Base-by-base conservation (phyloP, 306 rosid genomes). In the Trichosanthes cucumerina region DNA sequence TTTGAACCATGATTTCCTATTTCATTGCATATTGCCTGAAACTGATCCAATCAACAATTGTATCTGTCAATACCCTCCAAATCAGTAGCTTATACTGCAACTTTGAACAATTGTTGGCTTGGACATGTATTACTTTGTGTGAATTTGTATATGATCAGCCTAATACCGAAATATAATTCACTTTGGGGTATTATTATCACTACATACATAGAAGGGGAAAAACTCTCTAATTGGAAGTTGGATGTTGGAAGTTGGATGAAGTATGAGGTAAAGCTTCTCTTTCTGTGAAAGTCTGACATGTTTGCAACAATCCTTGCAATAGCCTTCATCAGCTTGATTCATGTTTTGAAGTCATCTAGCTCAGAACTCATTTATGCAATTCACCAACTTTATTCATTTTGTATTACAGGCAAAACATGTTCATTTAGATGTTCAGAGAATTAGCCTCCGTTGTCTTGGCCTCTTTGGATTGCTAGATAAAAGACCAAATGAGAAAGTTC, bases 381-480 rank as follows among this genome's bases (percentile, higher is more conserved):
- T 7, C 76, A 46, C 54, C 65, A 59, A 47, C 79, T 41, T 14
- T 80, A 44, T 82, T 85, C 77, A 58, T 74, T 81, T 68, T 88
- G 82, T 79, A 44, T 73, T 88, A 86, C 81, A 94, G 98, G 97
- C 92, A 59, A 95, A 88, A 86, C 99, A 95, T 86, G 87, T 86
- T 80, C 89, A 92, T 79, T 83, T 91, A 81, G 97, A 92, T 78
- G 97, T 92, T 82, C 97, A 92, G 83, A 89, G 97, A 86, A 90
- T 92, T 77, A 88, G 97, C 12, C 50, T 91, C 72, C 90, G 97
- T 85, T 91, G 99, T 81, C 92, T 95, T 53, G 99, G 97, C 57
- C 96, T 92, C 78, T 95, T 87, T 84, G 99, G 97, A 36, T 87
- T 95, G 89, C 80, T 95, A 87, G 97, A 95, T 86, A 88, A 84